These are phyloP conservation scores for Eucalyptus regnans DNA, from an alignment of 345 rosid genomes.

Conservation along the genomic window DNA sequence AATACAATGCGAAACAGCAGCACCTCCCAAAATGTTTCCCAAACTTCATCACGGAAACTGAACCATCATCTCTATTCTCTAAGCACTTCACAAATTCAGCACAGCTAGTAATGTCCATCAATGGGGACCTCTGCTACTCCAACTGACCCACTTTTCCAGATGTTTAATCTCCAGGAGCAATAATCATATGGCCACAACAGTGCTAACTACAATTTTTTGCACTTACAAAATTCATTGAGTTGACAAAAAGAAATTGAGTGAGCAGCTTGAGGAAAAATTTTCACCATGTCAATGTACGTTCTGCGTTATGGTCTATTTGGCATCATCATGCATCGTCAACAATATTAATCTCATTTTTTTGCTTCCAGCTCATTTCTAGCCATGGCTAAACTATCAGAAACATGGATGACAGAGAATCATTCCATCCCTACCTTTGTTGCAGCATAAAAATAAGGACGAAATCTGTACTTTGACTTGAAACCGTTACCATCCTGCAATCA, in stretches of 20 bases:
- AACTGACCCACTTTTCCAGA: not conserved
- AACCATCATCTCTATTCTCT: not conserved
- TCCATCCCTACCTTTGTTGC: slow-evolving; percentile 51
- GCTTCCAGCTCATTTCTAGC: not conserved
- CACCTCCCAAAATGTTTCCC: not conserved
- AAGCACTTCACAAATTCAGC: not conserved
- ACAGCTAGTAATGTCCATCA: not conserved
- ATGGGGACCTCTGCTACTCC: not conserved
- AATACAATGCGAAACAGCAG: not conserved
- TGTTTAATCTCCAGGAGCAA: not conserved
- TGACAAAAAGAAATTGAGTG: not conserved
- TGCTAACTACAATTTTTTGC: not conserved
- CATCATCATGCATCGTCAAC: not conserved
- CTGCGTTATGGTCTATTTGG: not conserved
- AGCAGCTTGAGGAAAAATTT: not conserved
- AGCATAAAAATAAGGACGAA: slow-evolving; percentile 83
- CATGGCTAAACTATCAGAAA: not conserved
- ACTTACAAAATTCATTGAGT: not conserved
- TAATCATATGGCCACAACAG: not conserved
- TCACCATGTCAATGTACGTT: not conserved
- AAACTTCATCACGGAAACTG: not conserved
- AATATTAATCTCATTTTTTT: not conserved
- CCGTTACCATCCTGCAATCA: slow-evolving; percentile 61
- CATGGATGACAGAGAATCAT: not conserved
- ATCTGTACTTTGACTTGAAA: slow-evolving; percentile 86